These are phyloP conservation scores for Colletotrichum zoysiae DNA, from an alignment of 2,329 filamentous ascomycete species.

Conservation along the genomic window DNA sequence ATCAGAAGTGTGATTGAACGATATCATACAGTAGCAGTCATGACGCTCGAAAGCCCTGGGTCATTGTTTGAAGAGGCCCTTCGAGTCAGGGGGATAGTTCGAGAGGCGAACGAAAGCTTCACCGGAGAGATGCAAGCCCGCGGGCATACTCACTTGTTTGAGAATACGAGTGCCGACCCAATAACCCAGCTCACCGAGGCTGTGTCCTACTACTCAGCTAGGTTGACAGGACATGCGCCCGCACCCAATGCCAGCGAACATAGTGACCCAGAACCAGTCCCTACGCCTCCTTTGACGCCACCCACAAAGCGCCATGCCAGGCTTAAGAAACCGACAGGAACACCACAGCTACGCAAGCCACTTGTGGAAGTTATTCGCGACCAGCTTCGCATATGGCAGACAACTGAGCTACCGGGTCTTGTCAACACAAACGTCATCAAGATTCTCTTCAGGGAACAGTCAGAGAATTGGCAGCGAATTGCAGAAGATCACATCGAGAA, in stretches of 20 bases:
- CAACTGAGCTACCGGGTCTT: constrained; percentile 50
- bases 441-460: constrained; percentile 49
- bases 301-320: background rate
- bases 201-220: background rate
- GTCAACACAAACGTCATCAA: constrained; percentile 50
- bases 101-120: constrained; percentile 45
- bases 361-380: constrained; percentile 45
- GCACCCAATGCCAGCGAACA: background rate
- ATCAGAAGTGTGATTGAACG: constrained; percentile 44
- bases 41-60: constrained; percentile 47
- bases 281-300: constrained; percentile 14
- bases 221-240: background rate
- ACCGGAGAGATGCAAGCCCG: constrained; percentile 45
- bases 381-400: constrained; percentile 47
- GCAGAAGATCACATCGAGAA: constrained; percentile 45
- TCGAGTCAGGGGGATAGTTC: constrained; percentile 47
- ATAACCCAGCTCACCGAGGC: constrained; percentile 13
- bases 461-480: constrained; percentile 49
- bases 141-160: constrained; percentile 48
- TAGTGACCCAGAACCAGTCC: background rate
- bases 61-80: constrained; percentile 39
- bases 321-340: background rate
- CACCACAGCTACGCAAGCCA: background rate
- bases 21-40: constrained; percentile 43
- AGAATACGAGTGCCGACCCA: constrained; percentile 44